These are phyloP conservation scores for Fusarium kyushuense DNA, from an alignment of 2,329 filamentous ascomycete species.

Conservation along the genomic window DNA sequence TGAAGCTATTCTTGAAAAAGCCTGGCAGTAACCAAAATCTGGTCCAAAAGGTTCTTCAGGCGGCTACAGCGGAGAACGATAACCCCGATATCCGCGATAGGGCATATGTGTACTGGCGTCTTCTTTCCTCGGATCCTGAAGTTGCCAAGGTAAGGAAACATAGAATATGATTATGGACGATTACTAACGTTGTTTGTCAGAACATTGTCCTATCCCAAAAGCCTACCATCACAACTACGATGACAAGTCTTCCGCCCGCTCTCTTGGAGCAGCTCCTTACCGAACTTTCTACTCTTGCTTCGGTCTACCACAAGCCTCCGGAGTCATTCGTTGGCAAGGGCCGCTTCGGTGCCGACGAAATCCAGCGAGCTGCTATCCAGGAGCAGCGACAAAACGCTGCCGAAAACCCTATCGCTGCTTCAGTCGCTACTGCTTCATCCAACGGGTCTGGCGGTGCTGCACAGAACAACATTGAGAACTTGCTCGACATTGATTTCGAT, in stretches of 20 bases:
- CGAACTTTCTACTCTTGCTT: slow-evolving; percentile 94
- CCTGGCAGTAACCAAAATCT: slow-evolving; percentile 90
- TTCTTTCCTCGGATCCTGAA: slow-evolving; percentile 91
- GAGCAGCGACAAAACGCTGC: slow-evolving; percentile 92
- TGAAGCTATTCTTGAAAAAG: slow-evolving; percentile 98
- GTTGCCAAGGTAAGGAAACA: slow-evolving; percentile 77
- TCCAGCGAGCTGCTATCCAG: slow-evolving; percentile 95
- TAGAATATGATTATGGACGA: not conserved
- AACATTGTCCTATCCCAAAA: slow-evolving; percentile 94
- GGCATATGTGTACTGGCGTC: slow-evolving; percentile 98
- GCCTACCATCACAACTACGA: slow-evolving; percentile 93
- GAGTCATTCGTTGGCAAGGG: slow-evolving; percentile 98
- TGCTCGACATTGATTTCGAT: slow-evolving; percentile 96
- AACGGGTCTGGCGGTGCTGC: slow-evolving; percentile 67
- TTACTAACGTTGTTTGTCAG: slow-evolving; percentile 48
- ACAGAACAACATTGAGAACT: slow-evolving; percentile 89
- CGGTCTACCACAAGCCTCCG: slow-evolving; percentile 97
- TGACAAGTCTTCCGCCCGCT: slow-evolving; percentile 84
- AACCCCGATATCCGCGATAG: slow-evolving; percentile 97
- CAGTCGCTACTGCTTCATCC: slow-evolving; percentile 77
- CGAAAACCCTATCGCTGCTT: slow-evolving; percentile 93
- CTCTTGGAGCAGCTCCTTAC: slow-evolving; percentile 90
- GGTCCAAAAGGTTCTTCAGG: slow-evolving; percentile 93
- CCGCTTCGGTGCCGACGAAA: slow-evolving; percentile 90
- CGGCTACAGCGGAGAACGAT: slow-evolving; percentile 93